phyloP scores from a whole-genome alignment of 306 rosid genomes.

The Comarum palustre region DNA sequence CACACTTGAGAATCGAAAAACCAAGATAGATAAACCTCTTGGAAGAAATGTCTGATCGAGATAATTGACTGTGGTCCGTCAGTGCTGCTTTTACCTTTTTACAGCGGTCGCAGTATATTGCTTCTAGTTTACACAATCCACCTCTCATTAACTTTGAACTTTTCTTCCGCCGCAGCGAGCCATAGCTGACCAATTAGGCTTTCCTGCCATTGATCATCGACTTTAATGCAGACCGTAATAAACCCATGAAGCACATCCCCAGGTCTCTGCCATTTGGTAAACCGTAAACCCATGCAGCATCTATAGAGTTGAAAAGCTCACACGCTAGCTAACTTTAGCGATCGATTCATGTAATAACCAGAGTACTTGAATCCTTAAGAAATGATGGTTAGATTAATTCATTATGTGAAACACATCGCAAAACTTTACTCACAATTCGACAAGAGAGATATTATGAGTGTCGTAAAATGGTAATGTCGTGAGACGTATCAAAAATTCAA shows the following conservation, averaged over 20 bases:
- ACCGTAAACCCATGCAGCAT: neutral
- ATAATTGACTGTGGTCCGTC: constrained; percentile 37
- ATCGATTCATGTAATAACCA: neutral
- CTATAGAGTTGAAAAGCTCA: neutral
- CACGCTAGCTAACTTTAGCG: neutral
- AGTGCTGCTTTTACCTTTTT: constrained; percentile 10
- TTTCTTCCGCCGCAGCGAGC: neutral
- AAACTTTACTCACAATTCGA: neutral
- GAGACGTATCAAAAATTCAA: neutral
- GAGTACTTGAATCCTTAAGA: neutral
- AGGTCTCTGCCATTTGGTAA: neutral
- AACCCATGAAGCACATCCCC: no score
- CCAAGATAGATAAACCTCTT: neutral
- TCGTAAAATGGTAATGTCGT: neutral
- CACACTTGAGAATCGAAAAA: constrained; percentile 1
- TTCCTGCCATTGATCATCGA: neutral
- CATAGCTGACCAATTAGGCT: neutral
- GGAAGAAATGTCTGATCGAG: constrained; percentile 23
- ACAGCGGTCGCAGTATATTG: constrained; percentile 1
- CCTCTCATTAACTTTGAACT: constrained; percentile 26
- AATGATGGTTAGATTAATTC: neutral
- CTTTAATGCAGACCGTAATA: no score
- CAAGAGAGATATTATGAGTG: neutral
- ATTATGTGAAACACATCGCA: neutral
- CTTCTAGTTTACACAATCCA: constrained; percentile 35